Conservation (phyloP, 495 filamentous ascomycete genomes). For the Thozetella sp. region DNA sequence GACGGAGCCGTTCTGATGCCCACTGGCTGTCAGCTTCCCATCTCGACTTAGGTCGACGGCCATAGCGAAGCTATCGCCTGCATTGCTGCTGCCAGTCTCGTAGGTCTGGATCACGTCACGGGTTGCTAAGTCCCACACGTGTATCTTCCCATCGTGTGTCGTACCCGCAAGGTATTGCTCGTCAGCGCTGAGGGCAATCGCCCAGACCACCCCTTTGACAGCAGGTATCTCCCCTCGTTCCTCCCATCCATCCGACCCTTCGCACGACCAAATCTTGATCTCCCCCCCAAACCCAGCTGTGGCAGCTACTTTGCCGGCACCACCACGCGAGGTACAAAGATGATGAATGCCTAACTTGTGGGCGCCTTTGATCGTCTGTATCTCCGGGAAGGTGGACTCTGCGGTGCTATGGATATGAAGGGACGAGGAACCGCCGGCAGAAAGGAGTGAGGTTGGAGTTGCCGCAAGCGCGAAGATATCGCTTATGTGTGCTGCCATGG, state of each 20-base stretch:
- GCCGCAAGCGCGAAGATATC: conserved; percentile 90
- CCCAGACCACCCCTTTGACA: conserved; percentile 73
- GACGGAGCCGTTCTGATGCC: conserved; percentile 90
- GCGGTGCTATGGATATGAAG: conserved; percentile 76
- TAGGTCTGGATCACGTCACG: conserved; percentile 66
- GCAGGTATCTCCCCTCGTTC: conserved; percentile 30
- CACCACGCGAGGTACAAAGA: conserved; percentile 61
- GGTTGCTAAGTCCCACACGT: conserved; percentile 76
- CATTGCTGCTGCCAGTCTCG: conserved; percentile 77
- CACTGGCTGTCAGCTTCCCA: conserved; percentile 84
- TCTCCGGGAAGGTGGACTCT: conserved; percentile 69
- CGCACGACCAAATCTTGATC: conserved; percentile 73
- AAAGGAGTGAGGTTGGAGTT: conserved; percentile 75
- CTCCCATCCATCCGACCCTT: conserved; percentile 57
- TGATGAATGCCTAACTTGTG: conserved; percentile 93
- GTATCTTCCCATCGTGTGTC: conserved; percentile 80
- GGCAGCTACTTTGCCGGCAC: conserved; percentile 68
- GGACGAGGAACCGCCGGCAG: conserved; percentile 78
- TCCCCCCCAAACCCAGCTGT: conserved; percentile 89
- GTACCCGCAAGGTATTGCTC: conserved; percentile 82
- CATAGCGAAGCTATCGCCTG: conserved; percentile 69
- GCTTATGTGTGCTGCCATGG: conserved; percentile 68
- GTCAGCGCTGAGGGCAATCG: conserved; percentile 78
- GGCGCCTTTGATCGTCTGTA: conserved; percentile 72
- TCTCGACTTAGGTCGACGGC: conserved; percentile 79